Conservation (phyloP, 805 yeast species). For the Sporopachydermia lactativora region DNA sequence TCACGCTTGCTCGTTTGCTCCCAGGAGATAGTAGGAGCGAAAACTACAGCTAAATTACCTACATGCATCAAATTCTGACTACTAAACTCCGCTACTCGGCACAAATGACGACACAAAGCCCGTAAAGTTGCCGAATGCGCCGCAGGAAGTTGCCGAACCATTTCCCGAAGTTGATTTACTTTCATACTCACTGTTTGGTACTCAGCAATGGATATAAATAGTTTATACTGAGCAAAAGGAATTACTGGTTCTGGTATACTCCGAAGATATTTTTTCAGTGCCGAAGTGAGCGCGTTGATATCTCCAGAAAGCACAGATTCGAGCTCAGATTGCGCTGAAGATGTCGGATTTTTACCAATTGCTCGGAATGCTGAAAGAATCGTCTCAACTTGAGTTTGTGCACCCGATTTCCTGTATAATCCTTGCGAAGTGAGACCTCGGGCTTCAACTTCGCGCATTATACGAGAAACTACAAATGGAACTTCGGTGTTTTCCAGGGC, state of each 20-base stretch:
- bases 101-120: constrained; percentile 49
- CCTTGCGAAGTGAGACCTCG: constrained; percentile 76
- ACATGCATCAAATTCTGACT: constrained; percentile 64
- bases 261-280: constrained; percentile 76
- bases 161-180: constrained; percentile 28
- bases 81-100: constrained; percentile 38
- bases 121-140: constrained; percentile 51
- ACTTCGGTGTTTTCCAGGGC: constrained; percentile 43
- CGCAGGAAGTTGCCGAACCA: constrained; percentile 42
- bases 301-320: constrained; percentile 38
- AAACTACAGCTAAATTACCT: constrained; percentile 77
- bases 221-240: constrained; percentile 53
- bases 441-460: constrained; percentile 63
- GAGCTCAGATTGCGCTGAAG: constrained; percentile 22
- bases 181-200: constrained; percentile 17
- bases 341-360: constrained; percentile 15
- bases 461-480: constrained; percentile 60
- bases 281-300: constrained; percentile 75
- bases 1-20: constrained; percentile 72
- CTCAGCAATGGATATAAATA: constrained; percentile 30
- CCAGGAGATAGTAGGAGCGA: constrained; percentile 84
- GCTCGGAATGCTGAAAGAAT: constrained; percentile 22
- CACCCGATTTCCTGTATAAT: constrained; percentile 81
- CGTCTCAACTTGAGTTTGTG: constrained; percentile 47
- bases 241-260: constrained; percentile 77